These are phyloP conservation scores for Quillaja saponaria DNA, from an alignment of 306 rosid genomes.

Conservation along the genomic window DNA sequence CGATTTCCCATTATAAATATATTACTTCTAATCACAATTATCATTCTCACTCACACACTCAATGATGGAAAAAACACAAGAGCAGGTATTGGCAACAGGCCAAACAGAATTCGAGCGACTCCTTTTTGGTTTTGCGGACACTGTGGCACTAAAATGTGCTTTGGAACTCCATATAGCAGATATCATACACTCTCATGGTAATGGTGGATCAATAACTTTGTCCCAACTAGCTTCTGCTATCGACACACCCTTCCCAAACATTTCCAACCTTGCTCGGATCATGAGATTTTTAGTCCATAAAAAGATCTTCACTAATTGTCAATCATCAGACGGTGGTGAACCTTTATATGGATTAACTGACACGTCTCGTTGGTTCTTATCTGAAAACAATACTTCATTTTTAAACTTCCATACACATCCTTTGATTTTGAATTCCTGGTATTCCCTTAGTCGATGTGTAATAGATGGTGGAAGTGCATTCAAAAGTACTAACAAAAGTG, in stretches of 20 bases:
- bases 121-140: constrained; percentile 44
- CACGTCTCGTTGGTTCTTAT: constrained; percentile 42
- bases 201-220: constrained; percentile 34
- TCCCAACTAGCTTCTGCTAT: constrained; percentile 32
- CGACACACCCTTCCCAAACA: constrained; percentile 42
- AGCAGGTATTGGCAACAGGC: too few species aligned
- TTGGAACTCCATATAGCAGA: constrained; percentile 44
- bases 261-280: constrained; percentile 24
- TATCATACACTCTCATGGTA: constrained; percentile 42
- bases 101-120: too few species aligned
- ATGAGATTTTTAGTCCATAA: constrained; percentile 45
- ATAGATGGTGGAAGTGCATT: not conserved
- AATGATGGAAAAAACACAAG: too few species aligned
- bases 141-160: constrained; percentile 36
- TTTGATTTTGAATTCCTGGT: too few species aligned
- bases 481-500: too few species aligned
- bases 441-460: too few species aligned
- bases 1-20: too few species aligned
- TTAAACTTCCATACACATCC: too few species aligned
- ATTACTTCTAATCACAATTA: too few species aligned
- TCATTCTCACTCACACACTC: too few species aligned
- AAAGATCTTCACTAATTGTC: constrained; percentile 38
- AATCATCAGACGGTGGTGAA: constrained; percentile 28
- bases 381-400: too few species aligned
- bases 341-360: constrained; percentile 37